phyloP scores from a whole-genome alignment of 441 rosid species.

The Arabidopsis lyrata region DNA sequence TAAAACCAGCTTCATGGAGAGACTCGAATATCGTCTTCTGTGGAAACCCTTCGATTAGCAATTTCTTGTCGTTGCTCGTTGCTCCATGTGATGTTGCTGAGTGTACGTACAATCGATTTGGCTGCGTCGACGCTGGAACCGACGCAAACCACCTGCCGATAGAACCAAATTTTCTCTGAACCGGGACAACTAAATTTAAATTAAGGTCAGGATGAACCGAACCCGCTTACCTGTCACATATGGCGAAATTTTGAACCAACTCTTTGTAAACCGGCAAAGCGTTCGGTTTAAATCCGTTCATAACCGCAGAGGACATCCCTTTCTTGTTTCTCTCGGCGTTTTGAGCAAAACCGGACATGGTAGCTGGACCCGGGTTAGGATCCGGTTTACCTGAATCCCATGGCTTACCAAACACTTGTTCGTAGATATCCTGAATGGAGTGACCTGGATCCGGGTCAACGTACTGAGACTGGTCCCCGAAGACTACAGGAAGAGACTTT shows the following conservation, averaged over 20 bases:
- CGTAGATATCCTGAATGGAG: constrained; percentile 86
- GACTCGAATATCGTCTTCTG: constrained; percentile 80
- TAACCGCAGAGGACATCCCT: constrained; percentile 74
- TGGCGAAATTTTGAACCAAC: constrained; percentile 63
- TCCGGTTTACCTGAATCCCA: constrained; percentile 54
- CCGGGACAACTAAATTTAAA: not conserved
- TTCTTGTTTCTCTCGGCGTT: constrained; percentile 64
- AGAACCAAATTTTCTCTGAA: not conserved
- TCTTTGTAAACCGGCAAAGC: constrained; percentile 72
- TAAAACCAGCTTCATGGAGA: constrained; percentile 62
- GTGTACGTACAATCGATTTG: constrained; percentile 72
- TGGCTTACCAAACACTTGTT: constrained; percentile 76
- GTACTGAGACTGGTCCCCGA: constrained; percentile 59
- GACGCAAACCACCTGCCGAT: constrained; percentile 72
- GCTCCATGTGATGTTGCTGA: constrained; percentile 90
- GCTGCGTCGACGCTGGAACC: constrained; percentile 76
- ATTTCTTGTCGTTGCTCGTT: constrained; percentile 55
- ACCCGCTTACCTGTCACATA: constrained; percentile 58
- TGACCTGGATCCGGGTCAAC: constrained; percentile 91
- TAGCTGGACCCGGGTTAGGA: constrained; percentile 48
- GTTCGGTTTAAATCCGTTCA: constrained; percentile 83
- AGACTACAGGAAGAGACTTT: constrained; percentile 49
- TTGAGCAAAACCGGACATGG: constrained; percentile 83
- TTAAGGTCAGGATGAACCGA: not conserved
- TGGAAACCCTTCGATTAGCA: constrained; percentile 70